Percentiles rank a stretch among this genome's conserved stretches.
Evolutionary conservation across 2,329 filamentous ascomycete species (phyloP).

Genomic region (Aspergillus hortae): DNA sequence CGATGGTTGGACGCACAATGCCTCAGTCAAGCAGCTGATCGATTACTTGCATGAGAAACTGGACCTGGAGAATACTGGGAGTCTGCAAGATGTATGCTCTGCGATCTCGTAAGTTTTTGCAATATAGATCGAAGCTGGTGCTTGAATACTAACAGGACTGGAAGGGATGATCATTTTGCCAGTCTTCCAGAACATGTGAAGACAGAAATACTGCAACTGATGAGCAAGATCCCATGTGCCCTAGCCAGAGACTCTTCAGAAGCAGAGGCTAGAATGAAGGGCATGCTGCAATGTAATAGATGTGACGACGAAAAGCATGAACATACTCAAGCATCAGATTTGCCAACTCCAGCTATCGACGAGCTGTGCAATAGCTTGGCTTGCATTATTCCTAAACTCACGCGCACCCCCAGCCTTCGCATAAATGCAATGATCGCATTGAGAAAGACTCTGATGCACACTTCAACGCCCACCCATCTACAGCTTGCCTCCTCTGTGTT

Average conservation of each 20-base stretch:
- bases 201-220: not conserved
- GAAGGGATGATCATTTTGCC: not conserved
- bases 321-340: constrained; percentile 11
- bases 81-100: constrained; percentile 40
- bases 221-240: constrained; percentile 46
- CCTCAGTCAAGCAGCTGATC: constrained; percentile 31
- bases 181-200: constrained; percentile 22
- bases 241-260: constrained; percentile 46
- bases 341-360: constrained; percentile 21
- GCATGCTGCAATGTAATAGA: constrained; percentile 29
- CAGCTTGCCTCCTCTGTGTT: constrained; percentile 65
- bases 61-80: constrained; percentile 28
- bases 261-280: constrained; percentile 19
- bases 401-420: constrained; percentile 56
- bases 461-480: constrained; percentile 55
- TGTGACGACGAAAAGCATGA: constrained; percentile 34
- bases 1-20: constrained; percentile 5
- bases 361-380: constrained; percentile 43
- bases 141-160: not conserved
- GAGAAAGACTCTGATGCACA: constrained; percentile 66
- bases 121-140: not conserved
- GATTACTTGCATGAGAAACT: constrained; percentile 31
- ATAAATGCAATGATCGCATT: constrained; percentile 70
- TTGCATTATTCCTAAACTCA: constrained; percentile 38
- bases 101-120: constrained; percentile 47